Base-by-base conservation (phyloP, 2,329 filamentous ascomycete genomes). In the Hymenoscyphus occultus region DNA sequence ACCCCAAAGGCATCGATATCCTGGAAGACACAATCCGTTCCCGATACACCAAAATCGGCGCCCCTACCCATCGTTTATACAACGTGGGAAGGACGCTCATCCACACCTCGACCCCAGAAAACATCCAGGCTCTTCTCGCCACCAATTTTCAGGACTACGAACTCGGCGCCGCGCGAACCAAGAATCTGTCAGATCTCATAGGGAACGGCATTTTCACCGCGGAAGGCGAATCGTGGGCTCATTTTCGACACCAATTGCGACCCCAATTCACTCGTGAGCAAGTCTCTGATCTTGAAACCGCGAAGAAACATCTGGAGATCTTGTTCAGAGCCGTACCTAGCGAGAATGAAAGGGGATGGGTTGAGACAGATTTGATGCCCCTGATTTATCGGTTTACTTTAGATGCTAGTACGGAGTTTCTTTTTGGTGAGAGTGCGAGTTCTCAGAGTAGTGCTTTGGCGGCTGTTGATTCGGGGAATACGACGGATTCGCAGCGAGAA, bases 341-440 rank as follows among this genome's bases (percentile, higher is more conserved):
- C 19, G 65, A 68, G 3, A 67, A 65, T 35, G 51, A 28, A 0
- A 12, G 42, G 1, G 69, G 69, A 0, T 72, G 71, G 71, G 63
- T 70, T 83, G 66, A 76, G 74, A 79, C 90, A 9, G 82, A 87
- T 67, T 72, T 87, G 5, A 80, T 83, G 61, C 80, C 81, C 1
- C 76, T 89, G 12, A 84, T 91, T 69, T 86, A 86, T 72, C 78
- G 79, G 58, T 76, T 86, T 35, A 87, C 84, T 0, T 77, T 88
- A 42, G 84, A 87, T 67, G 81, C 81, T 0, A 81, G 83, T 0
- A 87, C 83, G 0, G 83, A 84, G 54, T 84, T 87, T 68, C 75
- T 88, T 0, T 86, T 87, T 64, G 85, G 85, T 10, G 77, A 83
- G 67, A 80, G 77, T 22, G 84, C 86, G 1, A 79, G 74, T 39